Base-by-base conservation (phyloP, 2,329 filamentous ascomycete species). In the Claviceps sp. region DNA sequence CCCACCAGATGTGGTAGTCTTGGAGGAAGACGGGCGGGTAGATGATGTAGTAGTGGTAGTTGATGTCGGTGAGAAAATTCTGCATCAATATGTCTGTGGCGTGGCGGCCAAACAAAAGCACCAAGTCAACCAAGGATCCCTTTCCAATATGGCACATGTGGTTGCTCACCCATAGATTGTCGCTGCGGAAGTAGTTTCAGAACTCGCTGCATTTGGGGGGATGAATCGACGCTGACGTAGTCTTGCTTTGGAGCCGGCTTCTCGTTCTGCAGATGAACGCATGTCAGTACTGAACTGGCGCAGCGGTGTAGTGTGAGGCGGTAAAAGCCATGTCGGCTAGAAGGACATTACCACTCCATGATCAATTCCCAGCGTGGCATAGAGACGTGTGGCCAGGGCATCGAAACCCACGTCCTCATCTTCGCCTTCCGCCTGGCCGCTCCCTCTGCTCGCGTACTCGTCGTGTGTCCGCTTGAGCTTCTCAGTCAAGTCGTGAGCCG, bases 1-100 rank as follows among this genome's bases (percentile, higher is more conserved):
- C 56, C 64, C 63, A 66, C 64, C 63, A 66, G 22, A 56, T 55
- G 22, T 64, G 57, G 41, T 66, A 66, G 24, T 65, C 59, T 9
- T 57, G 54, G 18, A 62, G 46, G 45, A 66, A 65, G 7, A 55
- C 51, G 8, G 61, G 56, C n/a, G 61, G 59, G 47, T 65, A 62
- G 47, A 66, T 59, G 51, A 65, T 61, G 57, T 65, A 64, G 54
- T 66, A 66, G 52, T 66, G 62, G 20, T 59, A 63, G 47, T 66
- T 66, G 50, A 65, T 59, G 30, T 62, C 61, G 34, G 55, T 54
- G 49, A 64, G 54, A 46, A 66, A 66, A 34, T 57, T 59, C 24
- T 60, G 57, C 3, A 65, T 57, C 2, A 66, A 55, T 2, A 56
- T 51, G 49, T 66, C 63, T 66, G 51, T 11, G n/a, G 11, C 30